Percentiles rank a stretch among this genome's conserved stretches.
phyloP scores from a whole-genome alignment of 352 stramenopile genomes.

The Phytophthora citrophthora region DNA sequence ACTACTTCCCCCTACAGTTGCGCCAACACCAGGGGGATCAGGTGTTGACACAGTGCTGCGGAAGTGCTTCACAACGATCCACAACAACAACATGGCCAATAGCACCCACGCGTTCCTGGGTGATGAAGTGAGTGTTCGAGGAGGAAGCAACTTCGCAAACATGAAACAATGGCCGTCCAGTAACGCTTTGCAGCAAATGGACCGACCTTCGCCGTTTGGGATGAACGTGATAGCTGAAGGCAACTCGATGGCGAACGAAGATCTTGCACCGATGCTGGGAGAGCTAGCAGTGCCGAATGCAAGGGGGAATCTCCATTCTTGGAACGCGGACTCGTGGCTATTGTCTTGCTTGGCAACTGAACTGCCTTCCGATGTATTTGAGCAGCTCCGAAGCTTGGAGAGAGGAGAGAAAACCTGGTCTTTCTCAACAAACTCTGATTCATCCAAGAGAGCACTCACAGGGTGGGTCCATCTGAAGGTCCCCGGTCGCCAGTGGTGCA shows the following conservation, averaged over 20 bases:
- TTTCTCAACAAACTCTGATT: slow-evolving; percentile 15
- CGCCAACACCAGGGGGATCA: slow-evolving; percentile 7
- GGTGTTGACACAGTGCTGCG: slow-evolving; percentile 79
- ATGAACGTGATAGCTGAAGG: slow-evolving; percentile 81
- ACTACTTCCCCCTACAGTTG: slow-evolving; percentile 29
- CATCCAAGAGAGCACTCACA: slow-evolving; percentile 30
- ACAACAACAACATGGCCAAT: slow-evolving; percentile 87
- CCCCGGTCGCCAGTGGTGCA: slow-evolving; percentile 68
- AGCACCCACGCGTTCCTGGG: slow-evolving; percentile 86
- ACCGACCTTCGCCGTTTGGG: slow-evolving; percentile 59
- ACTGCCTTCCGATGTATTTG: slow-evolving; percentile 67
- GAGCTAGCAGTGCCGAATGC: slow-evolving; percentile 35
- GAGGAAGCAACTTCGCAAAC: slow-evolving; percentile 54
- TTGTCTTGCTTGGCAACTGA: slow-evolving; percentile 70
- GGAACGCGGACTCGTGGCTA: slow-evolving; percentile 68
- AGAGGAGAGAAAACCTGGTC: slow-evolving; percentile 28
- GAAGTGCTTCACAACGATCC: slow-evolving; percentile 87
- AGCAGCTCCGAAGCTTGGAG: slow-evolving; percentile 44
- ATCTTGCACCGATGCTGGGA: slow-evolving; percentile 47
- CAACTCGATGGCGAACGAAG: slow-evolving; percentile 45
- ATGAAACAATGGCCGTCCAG: slow-evolving; percentile 46
- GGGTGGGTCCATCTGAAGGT: slow-evolving; percentile 74
- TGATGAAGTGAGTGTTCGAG: slow-evolving; percentile 86
- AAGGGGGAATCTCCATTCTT: slow-evolving; percentile 38
- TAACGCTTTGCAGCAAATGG: slow-evolving; percentile 32